Percentiles rank a stretch among this genome's conserved stretches.
Conservation (phyloP, 371 early-diverging fungal genomes). For the Funneliformis caledonium region DNA sequence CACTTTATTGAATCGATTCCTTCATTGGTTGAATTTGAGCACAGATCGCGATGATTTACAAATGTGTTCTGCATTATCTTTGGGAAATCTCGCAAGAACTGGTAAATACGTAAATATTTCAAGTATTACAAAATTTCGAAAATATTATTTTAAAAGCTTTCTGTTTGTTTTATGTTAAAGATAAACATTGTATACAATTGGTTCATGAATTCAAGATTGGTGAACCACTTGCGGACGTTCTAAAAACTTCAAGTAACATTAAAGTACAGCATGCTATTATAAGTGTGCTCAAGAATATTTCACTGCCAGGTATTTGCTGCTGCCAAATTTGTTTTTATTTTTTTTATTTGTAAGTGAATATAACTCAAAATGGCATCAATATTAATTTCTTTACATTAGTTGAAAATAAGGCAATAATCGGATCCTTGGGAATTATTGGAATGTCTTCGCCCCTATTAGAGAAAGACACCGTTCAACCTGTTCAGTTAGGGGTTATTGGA, state of each 20-base stretch:
- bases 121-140: not conserved
- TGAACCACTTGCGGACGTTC: conserved; percentile 53
- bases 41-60: conserved; percentile 51
- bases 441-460: conserved; percentile 55
- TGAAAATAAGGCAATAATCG: conserved; percentile 58
- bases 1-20: conserved; percentile 51
- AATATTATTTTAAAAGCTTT: not conserved
- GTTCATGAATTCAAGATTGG: conserved; percentile 59
- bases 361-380: too few species aligned
- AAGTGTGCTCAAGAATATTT: conserved; percentile 65
- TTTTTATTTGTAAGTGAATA: not conserved
- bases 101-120: not conserved
- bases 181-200: conserved; percentile 60
- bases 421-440: conserved; percentile 55
- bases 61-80: conserved; percentile 55
- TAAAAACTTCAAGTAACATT: conserved; percentile 55
- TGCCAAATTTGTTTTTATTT: not conserved
- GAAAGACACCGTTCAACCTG: conserved; percentile 64
- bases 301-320: conserved; percentile 55
- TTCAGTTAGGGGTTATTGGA: conserved; percentile 65
- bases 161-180: conserved; percentile 45
- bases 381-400: conserved; percentile 39
- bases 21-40: conserved; percentile 53
- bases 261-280: conserved; percentile 64
- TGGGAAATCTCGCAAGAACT: conserved; percentile 65